A percentile compares a stretch with the other conserved stretches of the same genome.
phyloP scores from a whole-genome alignment of 371 early-diverging fungal genomes.

The Mucor sp. region DNA sequence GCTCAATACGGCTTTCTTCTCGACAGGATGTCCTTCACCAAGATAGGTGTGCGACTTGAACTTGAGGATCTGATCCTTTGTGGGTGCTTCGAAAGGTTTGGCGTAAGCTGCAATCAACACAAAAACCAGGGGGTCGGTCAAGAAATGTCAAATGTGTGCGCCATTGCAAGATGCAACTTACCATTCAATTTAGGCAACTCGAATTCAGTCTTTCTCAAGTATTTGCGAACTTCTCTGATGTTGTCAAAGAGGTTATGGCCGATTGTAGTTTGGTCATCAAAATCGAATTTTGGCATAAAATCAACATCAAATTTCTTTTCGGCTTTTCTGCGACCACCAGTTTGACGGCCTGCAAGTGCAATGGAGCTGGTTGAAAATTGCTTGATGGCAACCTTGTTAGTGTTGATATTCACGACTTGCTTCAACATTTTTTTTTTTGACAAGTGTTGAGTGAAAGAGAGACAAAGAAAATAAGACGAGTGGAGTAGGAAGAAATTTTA shows the following conservation, averaged over 20 bases:
- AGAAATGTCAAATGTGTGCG: not conserved
- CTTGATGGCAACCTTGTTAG: conserved; percentile 8
- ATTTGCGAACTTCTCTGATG: conserved; percentile 63
- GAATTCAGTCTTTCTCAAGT: conserved; percentile 64
- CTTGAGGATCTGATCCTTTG: conserved; percentile 51
- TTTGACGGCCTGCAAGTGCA: conserved; percentile 41
- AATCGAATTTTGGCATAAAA: conserved; percentile 58
- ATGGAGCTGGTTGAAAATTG: conserved; percentile 33
- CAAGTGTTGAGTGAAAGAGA: conserved; percentile 7
- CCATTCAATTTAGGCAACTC: conserved; percentile 68
- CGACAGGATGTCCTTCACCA: conserved; percentile 67
- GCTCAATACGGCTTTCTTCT: conserved; percentile 61
- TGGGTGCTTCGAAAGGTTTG: conserved; percentile 64
- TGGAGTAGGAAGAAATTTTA: conserved; percentile 10
- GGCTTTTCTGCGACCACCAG: conserved; percentile 36
- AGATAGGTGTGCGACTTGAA: conserved; percentile 61
- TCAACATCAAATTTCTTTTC: conserved; percentile 54
- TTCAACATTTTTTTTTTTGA: conserved; percentile 7
- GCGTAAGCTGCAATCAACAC: conserved; percentile 43
- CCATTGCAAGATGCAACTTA: conserved; percentile 19
- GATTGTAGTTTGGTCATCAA: conserved; percentile 62
- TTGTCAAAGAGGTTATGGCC: conserved; percentile 61
- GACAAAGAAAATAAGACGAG: not conserved
- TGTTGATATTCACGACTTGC: not conserved
- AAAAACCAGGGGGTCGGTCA: conserved; percentile 5